Evolutionary conservation across 139 green algal species (phyloP), one percentile per base, ranked within the genome.

Genomic region (Micractinium sp.): DNA sequence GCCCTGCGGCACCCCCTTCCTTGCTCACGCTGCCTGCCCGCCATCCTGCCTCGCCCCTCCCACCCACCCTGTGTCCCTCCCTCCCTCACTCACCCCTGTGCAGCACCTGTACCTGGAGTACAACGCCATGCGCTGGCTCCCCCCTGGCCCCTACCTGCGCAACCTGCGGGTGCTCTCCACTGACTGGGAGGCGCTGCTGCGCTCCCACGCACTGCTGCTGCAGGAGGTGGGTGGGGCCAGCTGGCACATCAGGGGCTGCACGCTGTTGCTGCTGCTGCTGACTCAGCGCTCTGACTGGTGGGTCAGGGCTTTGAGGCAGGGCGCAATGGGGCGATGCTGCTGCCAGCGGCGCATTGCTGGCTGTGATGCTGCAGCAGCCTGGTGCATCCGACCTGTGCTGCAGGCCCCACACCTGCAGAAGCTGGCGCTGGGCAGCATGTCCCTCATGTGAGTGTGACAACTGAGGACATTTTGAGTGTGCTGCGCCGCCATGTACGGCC

Each of bases 31-130:
- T 56, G 47, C 47, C 47, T 56, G 47, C 7, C n/a, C n/a, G n/a
- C n/a, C n/a, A n/a, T n/a, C n/a, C 47, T 56, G 47, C 47, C 47
- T 56, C 47, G 47, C 47, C 47, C 5, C 47, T 9, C 47, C 5
- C 47, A 56, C 47, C 9, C 47, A 56, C 47, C 47, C 47, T 56
- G 7, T 9, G 7, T 56, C 47, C 47, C 47, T 56, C 47, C 47
- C 47, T 56, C 12, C 63, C 61, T 80, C 41, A 25, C 47, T 39
- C 29, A 12, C 76, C 83, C 31, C 47, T 56, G 47, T 9, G 56
- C 86, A 84, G 74, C 53, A 86, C 41, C 56, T 90, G 27, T 90
- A 90, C n/a, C 23, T 90, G 31, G 87, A 90, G 41, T 36, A 87
- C 81, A 90, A 90, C 77, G 14, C 36, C 23, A 33, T 90, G 53